Evolutionary conservation across 768 basidiomycete species (phyloP).

Genomic region (Russula sp.): DNA sequence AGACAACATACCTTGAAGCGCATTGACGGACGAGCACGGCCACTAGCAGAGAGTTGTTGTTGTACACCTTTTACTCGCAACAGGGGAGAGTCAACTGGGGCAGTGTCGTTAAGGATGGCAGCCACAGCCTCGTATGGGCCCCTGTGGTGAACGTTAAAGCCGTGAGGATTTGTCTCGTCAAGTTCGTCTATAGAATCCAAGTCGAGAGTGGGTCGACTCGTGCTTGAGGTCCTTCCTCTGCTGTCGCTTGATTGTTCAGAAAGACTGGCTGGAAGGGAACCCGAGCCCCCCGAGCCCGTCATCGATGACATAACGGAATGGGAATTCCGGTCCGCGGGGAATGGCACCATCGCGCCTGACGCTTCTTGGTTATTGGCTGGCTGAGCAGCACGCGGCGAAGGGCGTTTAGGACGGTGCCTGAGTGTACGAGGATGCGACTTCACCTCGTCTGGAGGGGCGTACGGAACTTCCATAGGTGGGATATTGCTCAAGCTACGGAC

Average conservation of each 20-base stretch:
- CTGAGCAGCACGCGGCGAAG: neutral
- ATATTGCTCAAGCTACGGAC: neutral
- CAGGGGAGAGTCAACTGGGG: conserved; percentile 13
- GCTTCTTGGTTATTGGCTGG: neutral
- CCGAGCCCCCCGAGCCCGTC: neutral
- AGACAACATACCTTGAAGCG: conserved; percentile 6
- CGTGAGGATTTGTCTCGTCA: conserved; percentile 68
- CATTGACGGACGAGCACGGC: neutral
- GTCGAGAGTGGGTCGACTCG: conserved; percentile 25
- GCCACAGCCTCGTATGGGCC: conserved; percentile 68
- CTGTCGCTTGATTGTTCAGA: conserved; percentile 21
- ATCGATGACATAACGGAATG: conserved; percentile 7
- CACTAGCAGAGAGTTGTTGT: conserved; percentile 6
- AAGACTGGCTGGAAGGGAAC: conserved; percentile 1
- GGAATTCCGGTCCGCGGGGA: neutral
- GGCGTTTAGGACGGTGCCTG: conserved; percentile 10
- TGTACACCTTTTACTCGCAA: conserved; percentile 8
- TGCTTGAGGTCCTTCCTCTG: conserved; percentile 25
- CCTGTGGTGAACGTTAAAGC: conserved; percentile 53
- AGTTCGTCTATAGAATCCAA: conserved; percentile 73
- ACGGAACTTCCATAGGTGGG: neutral
- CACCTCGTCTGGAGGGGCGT: neutral
- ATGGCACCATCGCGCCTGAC: neutral
- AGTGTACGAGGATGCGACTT: neutral
- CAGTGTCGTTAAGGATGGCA: conserved; percentile 15